A percentile compares a stretch with the other conserved stretches of the same genome.
Conservation (phyloP, 768 basidiomycete genomes). For the Naematelia aurantialba region DNA sequence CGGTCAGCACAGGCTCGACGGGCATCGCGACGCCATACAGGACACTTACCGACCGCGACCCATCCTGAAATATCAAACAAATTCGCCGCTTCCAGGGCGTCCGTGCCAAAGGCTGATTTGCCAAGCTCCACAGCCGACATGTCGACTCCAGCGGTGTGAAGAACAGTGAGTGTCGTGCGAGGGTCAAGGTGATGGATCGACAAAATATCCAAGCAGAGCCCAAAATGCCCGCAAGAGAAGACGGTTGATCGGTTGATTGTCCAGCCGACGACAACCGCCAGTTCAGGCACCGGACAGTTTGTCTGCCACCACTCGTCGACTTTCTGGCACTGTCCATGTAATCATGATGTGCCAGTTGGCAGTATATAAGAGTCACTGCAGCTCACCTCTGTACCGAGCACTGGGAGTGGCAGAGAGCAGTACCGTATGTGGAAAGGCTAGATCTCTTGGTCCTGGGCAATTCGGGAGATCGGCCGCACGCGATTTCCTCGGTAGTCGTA, state of each 20-base stretch:
- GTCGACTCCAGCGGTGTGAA: background rate
- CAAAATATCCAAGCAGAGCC: background rate
- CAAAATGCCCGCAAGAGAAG: background rate
- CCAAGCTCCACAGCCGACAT: background rate
- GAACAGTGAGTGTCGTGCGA: no score
- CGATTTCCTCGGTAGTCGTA: no score
- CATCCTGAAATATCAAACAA: conserved; percentile 46
- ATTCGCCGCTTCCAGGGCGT: conserved; percentile 25
- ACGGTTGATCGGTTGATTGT: background rate
- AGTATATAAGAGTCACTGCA: no score
- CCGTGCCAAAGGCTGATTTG: conserved; percentile 9
- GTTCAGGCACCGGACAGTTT: background rate
- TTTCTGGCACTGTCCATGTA: no score
- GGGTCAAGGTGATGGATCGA: no score
- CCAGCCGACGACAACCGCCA: background rate
- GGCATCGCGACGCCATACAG: conserved; percentile 7
- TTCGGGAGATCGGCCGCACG: no score
- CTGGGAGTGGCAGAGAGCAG: no score
- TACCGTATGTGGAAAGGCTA: no score
- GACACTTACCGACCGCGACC: conserved; percentile 41
- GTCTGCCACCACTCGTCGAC: background rate
- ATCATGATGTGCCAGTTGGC: no score
- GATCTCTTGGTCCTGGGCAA: no score
- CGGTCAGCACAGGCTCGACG: background rate
- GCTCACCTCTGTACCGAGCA: no score